phyloP scores from a whole-genome alignment of 305 asterid genomes.

The Vinca major region DNA sequence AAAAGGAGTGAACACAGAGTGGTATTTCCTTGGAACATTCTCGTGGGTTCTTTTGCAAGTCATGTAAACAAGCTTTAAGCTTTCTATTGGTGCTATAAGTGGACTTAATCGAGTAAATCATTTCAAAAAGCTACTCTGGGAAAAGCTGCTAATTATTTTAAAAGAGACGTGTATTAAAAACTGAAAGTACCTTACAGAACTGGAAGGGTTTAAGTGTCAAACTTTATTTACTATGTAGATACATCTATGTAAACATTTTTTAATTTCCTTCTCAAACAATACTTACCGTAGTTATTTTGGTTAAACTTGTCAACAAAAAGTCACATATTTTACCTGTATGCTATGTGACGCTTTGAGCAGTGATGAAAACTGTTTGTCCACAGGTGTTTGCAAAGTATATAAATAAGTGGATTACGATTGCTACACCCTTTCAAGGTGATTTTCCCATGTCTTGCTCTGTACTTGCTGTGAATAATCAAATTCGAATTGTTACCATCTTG shows the following conservation, averaged over 20 bases:
- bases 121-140: neutral
- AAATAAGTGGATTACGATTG: constrained; percentile 77
- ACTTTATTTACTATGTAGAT: neutral
- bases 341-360: constrained; percentile 16
- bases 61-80: neutral
- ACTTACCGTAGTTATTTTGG: neutral
- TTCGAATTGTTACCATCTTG: constrained; percentile 3
- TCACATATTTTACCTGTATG: neutral
- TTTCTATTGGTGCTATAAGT: neutral
- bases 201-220: neutral
- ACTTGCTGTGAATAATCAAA: neutral
- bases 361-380: constrained; percentile 20
- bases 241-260: neutral
- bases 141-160: neutral
- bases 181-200: neutral
- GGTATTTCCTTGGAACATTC: neutral
- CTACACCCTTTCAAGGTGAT: constrained; percentile 84
- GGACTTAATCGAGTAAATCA: neutral
- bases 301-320: neutral
- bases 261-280: neutral
- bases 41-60: neutral
- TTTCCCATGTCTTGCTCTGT: constrained; percentile 5
- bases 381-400: constrained; percentile 70
- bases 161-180: neutral
- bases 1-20: neutral